Evolutionary conservation across 1,284 basidiomycete species (phyloP).

Genomic region (Moesziomyces aphidis): DNA sequence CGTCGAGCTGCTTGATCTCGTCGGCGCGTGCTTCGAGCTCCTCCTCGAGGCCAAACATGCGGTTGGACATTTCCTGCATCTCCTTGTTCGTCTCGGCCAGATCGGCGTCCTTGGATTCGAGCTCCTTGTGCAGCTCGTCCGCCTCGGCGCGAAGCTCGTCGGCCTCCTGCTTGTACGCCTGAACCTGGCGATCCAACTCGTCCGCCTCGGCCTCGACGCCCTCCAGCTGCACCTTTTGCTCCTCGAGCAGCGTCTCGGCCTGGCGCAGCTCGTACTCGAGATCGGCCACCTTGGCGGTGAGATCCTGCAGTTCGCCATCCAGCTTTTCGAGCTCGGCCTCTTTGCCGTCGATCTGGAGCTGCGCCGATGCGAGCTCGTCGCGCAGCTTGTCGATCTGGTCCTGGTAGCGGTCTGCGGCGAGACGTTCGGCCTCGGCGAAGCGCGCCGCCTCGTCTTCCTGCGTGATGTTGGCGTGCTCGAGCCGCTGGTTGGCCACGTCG

Average conservation of each 20-base stretch:
- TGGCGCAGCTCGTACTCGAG: slow-evolving; percentile 58
- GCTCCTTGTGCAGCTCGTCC: slow-evolving; percentile 44
- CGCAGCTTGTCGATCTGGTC: slow-evolving; percentile 51
- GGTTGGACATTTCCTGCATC: slow-evolving; percentile 71
- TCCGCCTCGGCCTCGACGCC: slow-evolving; percentile 48
- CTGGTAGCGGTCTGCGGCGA: slow-evolving; percentile 47
- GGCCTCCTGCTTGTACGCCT: slow-evolving; percentile 63
- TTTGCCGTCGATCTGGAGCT: slow-evolving; percentile 58
- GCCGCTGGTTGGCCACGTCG: slow-evolving; percentile 48
- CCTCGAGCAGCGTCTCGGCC: slow-evolving; percentile 42
- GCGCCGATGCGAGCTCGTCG: slow-evolving; percentile 61
- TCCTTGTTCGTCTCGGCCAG: slow-evolving; percentile 72
- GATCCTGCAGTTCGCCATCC: slow-evolving; percentile 49
- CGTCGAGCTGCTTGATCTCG: slow-evolving; percentile 71
- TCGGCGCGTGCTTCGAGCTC: slow-evolving; percentile 48
- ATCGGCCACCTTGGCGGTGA: slow-evolving; percentile 48
- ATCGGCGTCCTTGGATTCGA: slow-evolving; percentile 66
- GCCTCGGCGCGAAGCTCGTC: slow-evolving; percentile 44
- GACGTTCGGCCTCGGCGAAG: slow-evolving; percentile 38
- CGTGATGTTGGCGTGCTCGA: slow-evolving; percentile 52
- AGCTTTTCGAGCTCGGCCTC: slow-evolving; percentile 60
- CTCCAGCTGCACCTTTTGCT: slow-evolving; percentile 71
- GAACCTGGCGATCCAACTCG: slow-evolving; percentile 47
- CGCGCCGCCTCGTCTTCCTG: slow-evolving; percentile 48
- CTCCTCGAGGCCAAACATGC: slow-evolving; percentile 50